phyloP scores from a whole-genome alignment of 495 filamentous ascomycete genomes.

The Terfezia claveryi region DNA sequence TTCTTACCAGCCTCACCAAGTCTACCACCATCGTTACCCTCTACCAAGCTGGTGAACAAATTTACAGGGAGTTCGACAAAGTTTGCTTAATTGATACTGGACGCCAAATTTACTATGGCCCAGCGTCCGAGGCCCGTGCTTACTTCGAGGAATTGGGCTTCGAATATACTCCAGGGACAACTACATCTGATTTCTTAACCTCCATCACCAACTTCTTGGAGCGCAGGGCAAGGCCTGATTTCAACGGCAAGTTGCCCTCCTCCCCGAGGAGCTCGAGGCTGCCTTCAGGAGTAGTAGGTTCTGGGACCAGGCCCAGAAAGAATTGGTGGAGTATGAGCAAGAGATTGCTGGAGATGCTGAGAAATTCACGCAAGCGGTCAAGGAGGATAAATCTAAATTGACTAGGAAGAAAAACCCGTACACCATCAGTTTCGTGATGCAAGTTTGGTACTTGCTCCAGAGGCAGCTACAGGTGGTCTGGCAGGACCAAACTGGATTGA shows the following conservation, averaged over 20 bases:
- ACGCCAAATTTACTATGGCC: constrained; percentile 44
- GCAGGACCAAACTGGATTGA: constrained; percentile 49
- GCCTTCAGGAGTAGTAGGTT: constrained; percentile 31
- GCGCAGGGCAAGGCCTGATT: constrained; percentile 39
- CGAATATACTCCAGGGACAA: constrained; percentile 41
- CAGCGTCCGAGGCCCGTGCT: constrained; percentile 36
- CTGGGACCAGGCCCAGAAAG: constrained; percentile 23
- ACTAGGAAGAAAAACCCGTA: constrained; percentile 45
- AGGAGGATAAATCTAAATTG: constrained; percentile 41
- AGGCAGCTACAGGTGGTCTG: constrained; percentile 58
- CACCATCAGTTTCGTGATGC: constrained; percentile 34
- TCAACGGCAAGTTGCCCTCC: constrained; percentile 38
- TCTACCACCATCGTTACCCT: constrained; percentile 62
- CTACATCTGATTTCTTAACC: constrained; percentile 57
- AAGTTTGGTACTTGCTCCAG: constrained; percentile 41
- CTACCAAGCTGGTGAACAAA: constrained; percentile 51
- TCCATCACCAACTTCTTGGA: constrained; percentile 56
- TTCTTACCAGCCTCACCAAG: constrained; percentile 61
- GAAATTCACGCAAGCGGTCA: constrained; percentile 46
- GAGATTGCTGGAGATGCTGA: constrained; percentile 41
- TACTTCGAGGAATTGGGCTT: constrained; percentile 54
- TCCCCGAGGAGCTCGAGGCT: constrained; percentile 40
- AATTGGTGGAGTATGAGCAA: constrained; percentile 38
- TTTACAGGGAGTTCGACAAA: constrained; percentile 52
- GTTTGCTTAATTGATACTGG: constrained; percentile 44